Evolutionary conservation across 192 early-diverging fungal species (phyloP).

Genomic region (Geranomyces michiganensis): DNA sequence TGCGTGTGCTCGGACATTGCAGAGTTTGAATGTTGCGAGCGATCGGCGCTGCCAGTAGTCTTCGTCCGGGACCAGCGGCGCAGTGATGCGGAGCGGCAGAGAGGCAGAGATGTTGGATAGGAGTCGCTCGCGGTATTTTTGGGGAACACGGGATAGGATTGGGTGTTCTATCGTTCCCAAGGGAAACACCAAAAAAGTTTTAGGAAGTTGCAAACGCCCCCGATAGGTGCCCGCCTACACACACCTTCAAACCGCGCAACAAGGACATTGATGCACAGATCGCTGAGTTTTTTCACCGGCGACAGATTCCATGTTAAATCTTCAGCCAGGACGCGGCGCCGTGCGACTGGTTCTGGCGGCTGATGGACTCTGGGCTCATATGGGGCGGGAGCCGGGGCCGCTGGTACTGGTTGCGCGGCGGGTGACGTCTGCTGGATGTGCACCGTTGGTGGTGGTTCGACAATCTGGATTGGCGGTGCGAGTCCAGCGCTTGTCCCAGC

Average conservation of each 20-base stretch:
- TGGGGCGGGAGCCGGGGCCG: neutral
- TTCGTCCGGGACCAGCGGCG: slow-evolving; percentile 53
- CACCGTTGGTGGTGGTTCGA: too few species aligned
- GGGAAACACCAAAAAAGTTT: too few species aligned
- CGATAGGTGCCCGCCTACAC: neutral
- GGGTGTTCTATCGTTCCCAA: slow-evolving; percentile 36
- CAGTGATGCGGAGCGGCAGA: slow-evolving; percentile 50
- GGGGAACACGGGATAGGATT: slow-evolving; percentile 40
- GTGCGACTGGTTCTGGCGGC: slow-evolving; percentile 16
- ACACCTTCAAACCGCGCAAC: slow-evolving; percentile 60
- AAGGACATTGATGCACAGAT: slow-evolving; percentile 53
- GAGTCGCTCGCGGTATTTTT: slow-evolving; percentile 51
- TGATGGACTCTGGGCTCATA: neutral
- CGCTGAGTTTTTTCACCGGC: slow-evolving; percentile 53
- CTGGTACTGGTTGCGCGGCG: neutral
- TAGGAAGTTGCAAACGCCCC: too few species aligned
- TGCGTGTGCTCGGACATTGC: slow-evolving; percentile 38
- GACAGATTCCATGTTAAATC: slow-evolving; percentile 64
- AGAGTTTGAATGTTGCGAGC: slow-evolving; percentile 41
- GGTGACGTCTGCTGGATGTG: too few species aligned
- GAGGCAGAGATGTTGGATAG: slow-evolving; percentile 43
- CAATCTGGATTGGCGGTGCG: too few species aligned
- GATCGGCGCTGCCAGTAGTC: slow-evolving; percentile 52
- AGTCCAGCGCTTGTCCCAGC: too few species aligned
- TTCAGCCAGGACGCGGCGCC: slow-evolving; percentile 58